These are phyloP conservation scores for Backusella australiensis DNA, from an alignment of 192 early-diverging fungal genomes.

Conservation along the genomic window DNA sequence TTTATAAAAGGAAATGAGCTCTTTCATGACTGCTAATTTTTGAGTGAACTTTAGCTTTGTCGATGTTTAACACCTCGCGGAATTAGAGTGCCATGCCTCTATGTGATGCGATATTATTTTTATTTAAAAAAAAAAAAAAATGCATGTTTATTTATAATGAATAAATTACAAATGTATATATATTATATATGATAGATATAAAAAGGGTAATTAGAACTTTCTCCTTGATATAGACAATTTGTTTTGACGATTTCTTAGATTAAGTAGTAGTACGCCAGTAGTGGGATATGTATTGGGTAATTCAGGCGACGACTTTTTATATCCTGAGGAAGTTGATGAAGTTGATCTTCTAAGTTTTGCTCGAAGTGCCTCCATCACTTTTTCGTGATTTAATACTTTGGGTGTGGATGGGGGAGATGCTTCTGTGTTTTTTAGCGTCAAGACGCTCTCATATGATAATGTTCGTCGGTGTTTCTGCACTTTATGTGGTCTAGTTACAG, in stretches of 20 bases:
- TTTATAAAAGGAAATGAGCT: too few species aligned
- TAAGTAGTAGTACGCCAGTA: constrained; percentile 4
- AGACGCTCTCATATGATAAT: constrained; percentile 10
- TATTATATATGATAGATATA: neutral
- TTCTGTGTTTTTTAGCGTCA: neutral
- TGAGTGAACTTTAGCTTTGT: too few species aligned
- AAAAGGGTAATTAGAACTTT: neutral
- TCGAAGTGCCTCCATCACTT: constrained; percentile 15
- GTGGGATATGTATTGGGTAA: constrained; percentile 7
- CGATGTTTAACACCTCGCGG: too few species aligned
- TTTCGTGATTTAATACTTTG: neutral
- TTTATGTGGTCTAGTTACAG: neutral
- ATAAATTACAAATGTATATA: neutral
- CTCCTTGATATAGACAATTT: neutral
- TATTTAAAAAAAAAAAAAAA: neutral
- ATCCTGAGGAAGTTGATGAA: neutral
- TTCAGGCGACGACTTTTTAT: constrained; percentile 2
- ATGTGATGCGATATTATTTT: neutral
- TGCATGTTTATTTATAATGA: neutral
- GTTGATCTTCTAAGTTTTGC: constrained; percentile 7
- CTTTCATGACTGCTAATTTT: too few species aligned
- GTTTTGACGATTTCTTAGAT: neutral
- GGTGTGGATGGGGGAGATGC: neutral
- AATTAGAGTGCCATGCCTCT: neutral
- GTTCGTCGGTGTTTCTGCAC: neutral